Percentiles rank a stretch among this genome's conserved stretches.
These are phyloP conservation scores for Rosa lucieae DNA, from an alignment of 306 rosid genomes.

Conservation along the genomic window DNA sequence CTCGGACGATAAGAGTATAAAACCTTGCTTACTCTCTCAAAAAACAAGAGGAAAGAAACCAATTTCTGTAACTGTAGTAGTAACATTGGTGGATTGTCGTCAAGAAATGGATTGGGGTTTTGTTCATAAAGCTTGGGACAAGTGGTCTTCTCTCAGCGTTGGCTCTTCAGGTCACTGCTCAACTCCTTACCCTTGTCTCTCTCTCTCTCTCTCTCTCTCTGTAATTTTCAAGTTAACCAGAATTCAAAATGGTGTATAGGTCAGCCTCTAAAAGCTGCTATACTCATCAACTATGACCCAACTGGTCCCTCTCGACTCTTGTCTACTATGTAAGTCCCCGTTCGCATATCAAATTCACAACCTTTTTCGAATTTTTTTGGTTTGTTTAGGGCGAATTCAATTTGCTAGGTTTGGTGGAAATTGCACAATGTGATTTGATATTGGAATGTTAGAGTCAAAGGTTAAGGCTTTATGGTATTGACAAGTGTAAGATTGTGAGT, in stretches of 20 bases:
- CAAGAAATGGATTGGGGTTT: conserved; percentile 71
- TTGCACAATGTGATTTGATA: neutral
- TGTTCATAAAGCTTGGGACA: conserved; percentile 64
- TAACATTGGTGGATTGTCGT: no score
- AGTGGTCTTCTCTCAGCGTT: conserved; percentile 59
- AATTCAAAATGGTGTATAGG: conserved; percentile 42
- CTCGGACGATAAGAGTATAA: no score
- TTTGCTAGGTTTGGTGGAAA: neutral
- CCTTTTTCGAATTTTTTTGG: neutral
- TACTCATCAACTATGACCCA: conserved; percentile 63
- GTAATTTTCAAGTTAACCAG: neutral
- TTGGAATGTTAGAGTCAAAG: neutral
- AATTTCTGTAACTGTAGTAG: no score
- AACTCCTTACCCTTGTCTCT: neutral
- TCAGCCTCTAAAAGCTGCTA: conserved; percentile 56
- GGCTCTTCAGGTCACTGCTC: conserved; percentile 60
- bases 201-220: neutral
- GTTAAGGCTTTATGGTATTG: neutral
- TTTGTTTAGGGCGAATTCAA: no score
- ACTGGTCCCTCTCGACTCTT: conserved; percentile 61
- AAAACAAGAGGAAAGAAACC: no score
- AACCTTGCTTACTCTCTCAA: no score
- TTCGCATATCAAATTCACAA: neutral
- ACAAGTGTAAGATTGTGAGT: neutral
- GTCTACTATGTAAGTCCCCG: conserved; percentile 73